Base-by-base conservation (phyloP, 2,329 filamentous ascomycete species). In the Periconia digitata region DNA sequence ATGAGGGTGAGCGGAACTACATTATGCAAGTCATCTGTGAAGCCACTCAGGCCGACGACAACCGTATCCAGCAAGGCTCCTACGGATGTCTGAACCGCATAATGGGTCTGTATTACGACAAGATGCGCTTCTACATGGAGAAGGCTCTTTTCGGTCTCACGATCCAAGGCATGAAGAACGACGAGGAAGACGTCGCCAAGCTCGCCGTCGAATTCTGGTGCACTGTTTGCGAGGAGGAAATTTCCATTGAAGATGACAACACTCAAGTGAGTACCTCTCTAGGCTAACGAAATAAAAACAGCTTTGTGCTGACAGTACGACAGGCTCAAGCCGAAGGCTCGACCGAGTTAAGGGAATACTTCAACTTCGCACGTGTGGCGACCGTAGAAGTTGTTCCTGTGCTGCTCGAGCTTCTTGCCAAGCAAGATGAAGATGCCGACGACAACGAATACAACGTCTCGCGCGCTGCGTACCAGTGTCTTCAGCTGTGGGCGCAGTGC, bases 41-140 rank as follows among this genome's bases (percentile, higher is more conserved):
- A 79, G 94, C 94, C 62, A 99, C 94, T 46, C 94, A 99, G 77
- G 91, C 92, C 62, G 81, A 88, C 1, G 94, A 99, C 73, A 84
- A 83, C 50, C 85, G 91, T 69, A 95, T 99, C 72, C 92, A 97
- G 75, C 90, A 96, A 71, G 92, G 91, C 53, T 90, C 94, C 37
- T 99, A 96, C 71, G 94, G 94, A 63, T 97, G 94, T 73, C 78
- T 99, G 60, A 99, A 99, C 82, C 86, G 94, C 66, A 97, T 99
- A 74, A 99, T 99, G 94, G 89, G 83, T 52, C 83, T 96, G 55
- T 99, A 99, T 81, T 99, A 99, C 73, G 94, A 99, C 67, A 95
- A 96, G 78, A 99, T 99, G 94, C 87, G 92, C 66, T 99, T 96
- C 76, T 99, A 99, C 79, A 99, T 99, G 94, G 94, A 99, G 81